Percentiles rank a stretch among this genome's conserved stretches.
Evolutionary conservation across 2,329 filamentous ascomycete species (phyloP).

Genomic region (Hymenoscyphus linearis): DNA sequence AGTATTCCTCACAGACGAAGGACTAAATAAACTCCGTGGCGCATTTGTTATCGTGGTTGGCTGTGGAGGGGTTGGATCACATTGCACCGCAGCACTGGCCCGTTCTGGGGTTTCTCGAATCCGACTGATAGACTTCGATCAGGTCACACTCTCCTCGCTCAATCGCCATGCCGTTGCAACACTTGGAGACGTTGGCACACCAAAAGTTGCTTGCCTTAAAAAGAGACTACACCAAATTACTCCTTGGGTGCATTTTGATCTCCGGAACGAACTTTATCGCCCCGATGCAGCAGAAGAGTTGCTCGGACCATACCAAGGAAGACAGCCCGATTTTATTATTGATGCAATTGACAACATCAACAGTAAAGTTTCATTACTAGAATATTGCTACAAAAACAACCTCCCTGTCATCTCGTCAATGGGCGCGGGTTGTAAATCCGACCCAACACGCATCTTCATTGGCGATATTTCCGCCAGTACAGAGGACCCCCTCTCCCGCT

Average conservation of each 20-base stretch:
- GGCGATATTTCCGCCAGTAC: conserved; percentile 85
- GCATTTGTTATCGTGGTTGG: conserved; percentile 88
- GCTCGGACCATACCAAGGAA: conserved; percentile 62
- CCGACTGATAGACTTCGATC: conserved; percentile 92
- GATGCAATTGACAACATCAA: conserved; percentile 99
- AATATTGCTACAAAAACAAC: conserved; percentile 75
- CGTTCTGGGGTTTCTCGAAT: conserved; percentile 86
- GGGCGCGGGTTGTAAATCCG: conserved; percentile 93
- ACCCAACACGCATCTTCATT: conserved; percentile 76
- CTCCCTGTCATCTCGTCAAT: conserved; percentile 88
- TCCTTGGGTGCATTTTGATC: conserved; percentile 88
- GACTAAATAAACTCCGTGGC: conserved; percentile 70
- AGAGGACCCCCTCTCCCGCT: conserved; percentile 82
- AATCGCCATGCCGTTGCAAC: conserved; percentile 97
- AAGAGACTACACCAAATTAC: conserved; percentile 77
- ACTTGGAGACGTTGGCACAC: conserved; percentile 83
- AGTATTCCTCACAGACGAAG: conserved; percentile 80
- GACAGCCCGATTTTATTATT: conserved; percentile 78
- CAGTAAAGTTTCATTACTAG: conserved; percentile 84
- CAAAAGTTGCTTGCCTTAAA: conserved; percentile 83
- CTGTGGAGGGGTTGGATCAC: conserved; percentile 90
- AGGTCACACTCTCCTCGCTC: conserved; percentile 88
- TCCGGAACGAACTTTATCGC: conserved; percentile 78
- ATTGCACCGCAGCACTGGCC: conserved; percentile 79
- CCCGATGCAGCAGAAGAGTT: conserved; percentile 59